These are phyloP conservation scores for Pyrus communis DNA, from an alignment of 306 rosid species.

Conservation along the genomic window DNA sequence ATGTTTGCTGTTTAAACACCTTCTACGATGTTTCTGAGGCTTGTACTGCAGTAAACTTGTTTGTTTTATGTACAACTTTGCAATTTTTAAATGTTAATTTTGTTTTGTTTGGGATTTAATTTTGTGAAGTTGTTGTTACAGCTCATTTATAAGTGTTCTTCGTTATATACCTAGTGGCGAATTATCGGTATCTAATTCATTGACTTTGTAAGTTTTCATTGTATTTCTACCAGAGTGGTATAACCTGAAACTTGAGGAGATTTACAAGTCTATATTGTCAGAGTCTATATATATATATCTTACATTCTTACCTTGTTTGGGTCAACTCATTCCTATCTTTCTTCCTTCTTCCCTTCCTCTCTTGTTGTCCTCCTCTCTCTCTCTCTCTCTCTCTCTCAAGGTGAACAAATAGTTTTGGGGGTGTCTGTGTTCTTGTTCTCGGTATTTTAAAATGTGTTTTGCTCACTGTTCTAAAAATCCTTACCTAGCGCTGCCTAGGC, in stretches of 20 bases:
- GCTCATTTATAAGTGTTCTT: neutral
- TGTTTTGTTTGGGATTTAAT: neutral
- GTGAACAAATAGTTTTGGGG: neutral
- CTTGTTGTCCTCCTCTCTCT: neutral
- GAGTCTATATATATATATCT: constrained; percentile 6
- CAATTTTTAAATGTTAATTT: neutral
- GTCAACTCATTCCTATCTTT: constrained; percentile 4
- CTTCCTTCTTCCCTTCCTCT: neutral
- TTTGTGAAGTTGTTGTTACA: neutral
- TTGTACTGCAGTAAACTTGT: neutral
- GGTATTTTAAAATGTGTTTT: neutral
- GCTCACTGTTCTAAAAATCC: no score
- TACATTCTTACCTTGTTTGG: neutral
- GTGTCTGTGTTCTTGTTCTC: neutral
- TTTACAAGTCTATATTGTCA: neutral
- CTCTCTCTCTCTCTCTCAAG: neutral
- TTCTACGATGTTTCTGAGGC: neutral
- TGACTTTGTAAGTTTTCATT: neutral
- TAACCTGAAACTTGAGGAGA: neutral
- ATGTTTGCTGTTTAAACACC: neutral
- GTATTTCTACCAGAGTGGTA: neutral
- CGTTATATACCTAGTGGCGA: neutral
- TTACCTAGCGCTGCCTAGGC: no score
- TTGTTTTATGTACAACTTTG: neutral
- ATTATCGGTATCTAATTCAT: neutral